phyloP scores from a whole-genome alignment of 2,329 filamentous ascomycete species.

The Fusarium albosuccineum region DNA sequence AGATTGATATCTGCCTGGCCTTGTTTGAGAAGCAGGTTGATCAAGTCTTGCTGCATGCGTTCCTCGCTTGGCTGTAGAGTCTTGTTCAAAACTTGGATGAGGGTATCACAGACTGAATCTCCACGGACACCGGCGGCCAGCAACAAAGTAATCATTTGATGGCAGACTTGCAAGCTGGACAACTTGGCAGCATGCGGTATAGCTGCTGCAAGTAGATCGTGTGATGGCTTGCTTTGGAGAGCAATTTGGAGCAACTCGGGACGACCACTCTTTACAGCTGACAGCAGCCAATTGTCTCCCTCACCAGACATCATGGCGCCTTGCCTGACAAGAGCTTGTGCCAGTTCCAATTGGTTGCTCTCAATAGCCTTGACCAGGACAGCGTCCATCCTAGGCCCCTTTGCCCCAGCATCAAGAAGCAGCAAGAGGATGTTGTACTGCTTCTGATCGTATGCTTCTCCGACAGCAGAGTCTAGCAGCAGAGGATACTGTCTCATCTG shows the following conservation, averaged over 20 bases:
- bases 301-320: not conserved
- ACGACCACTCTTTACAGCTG: conserved; percentile 5
- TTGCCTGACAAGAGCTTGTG: not conserved
- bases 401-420: conserved; percentile 13
- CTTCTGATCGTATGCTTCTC: conserved; percentile 11
- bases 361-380: conserved; percentile 4
- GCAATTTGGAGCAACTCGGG: conserved; percentile 6
- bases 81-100: conserved; percentile 8
- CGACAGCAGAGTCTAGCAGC: conserved; percentile 9
- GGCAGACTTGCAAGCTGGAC: not conserved
- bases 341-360: not conserved
- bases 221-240: conserved; percentile 7
- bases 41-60: not conserved
- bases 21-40: not conserved
- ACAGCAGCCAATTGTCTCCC: not conserved
- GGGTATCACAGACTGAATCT: conserved; percentile 1
- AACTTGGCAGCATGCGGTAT: not conserved
- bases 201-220: not conserved
- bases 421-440: conserved; percentile 4
- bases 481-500: not conserved
- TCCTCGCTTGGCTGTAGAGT: not conserved
- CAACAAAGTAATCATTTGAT: conserved; percentile 8
- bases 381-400: conserved; percentile 8
- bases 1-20: not conserved
- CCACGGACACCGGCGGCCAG: conserved; percentile 1